These are phyloP conservation scores for Hypoxylon sp. DNA, from an alignment of 2,329 filamentous ascomycete species.

Conservation along the genomic window DNA sequence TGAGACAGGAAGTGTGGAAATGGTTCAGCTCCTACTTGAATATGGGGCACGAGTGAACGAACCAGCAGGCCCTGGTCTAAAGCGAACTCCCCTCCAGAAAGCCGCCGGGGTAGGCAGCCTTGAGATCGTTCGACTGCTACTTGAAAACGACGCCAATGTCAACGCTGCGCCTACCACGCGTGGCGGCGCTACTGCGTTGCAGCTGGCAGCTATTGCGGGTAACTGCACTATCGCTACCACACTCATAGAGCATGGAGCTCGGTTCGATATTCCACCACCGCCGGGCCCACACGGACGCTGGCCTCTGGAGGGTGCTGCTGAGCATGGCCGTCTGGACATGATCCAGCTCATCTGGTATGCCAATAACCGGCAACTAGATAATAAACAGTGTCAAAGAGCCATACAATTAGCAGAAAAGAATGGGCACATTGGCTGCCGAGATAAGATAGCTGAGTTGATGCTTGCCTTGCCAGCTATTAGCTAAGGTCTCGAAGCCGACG, in stretches of 20 bases:
- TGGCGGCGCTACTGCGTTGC: constrained; percentile 36
- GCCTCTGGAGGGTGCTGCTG: constrained; percentile 32
- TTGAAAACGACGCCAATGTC: constrained; percentile 19
- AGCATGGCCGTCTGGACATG: constrained; percentile 39
- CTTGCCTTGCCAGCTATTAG: neutral
- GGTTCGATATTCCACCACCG: constrained; percentile 9
- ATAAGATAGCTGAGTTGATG: constrained; percentile 22
- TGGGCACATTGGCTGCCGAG: constrained; percentile 28
- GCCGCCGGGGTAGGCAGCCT: constrained; percentile 24
- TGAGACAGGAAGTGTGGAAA: neutral
- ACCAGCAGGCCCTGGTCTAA: constrained; percentile 1
- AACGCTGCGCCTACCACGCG: constrained; percentile 17
- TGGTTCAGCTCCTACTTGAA: constrained; percentile 29
- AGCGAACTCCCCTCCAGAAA: constrained; percentile 36
- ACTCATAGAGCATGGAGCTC: constrained; percentile 28
- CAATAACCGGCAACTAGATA: constrained; percentile 7
- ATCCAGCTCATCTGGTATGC: constrained; percentile 31
- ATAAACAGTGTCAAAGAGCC: constrained; percentile 16
- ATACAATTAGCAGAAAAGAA: constrained; percentile 17
- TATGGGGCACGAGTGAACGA: constrained; percentile 31
- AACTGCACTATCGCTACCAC: constrained; percentile 27
- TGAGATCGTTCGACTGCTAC: constrained; percentile 29
- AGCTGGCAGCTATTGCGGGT: constrained; percentile 33
- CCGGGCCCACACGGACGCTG: constrained; percentile 20
- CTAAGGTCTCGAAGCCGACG: neutral